Evolutionary conservation across 176 grass and related monocot species (phyloP).

Genomic region (Avena sativa): DNA sequence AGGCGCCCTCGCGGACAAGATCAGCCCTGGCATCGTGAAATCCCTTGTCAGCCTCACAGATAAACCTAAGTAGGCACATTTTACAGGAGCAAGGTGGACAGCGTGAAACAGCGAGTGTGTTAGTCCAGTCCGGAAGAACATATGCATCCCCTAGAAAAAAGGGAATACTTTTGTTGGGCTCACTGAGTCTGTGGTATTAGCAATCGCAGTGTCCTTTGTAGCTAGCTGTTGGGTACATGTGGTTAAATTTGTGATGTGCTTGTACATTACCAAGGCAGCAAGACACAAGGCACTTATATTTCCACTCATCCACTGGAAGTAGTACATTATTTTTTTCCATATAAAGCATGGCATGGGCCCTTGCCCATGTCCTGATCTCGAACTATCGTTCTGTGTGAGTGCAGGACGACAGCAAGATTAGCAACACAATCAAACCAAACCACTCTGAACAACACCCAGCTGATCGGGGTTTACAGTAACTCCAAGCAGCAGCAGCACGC

Average conservation of each 20-base stretch:
- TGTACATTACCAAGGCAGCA: background rate
- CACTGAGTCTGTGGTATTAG: background rate
- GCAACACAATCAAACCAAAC: background rate
- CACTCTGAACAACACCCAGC: background rate
- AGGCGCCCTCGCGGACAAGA: slow-evolving; percentile 74
- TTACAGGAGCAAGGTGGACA: background rate
- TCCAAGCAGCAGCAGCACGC: background rate
- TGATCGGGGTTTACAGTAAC: background rate
- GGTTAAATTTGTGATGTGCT: background rate
- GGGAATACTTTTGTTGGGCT: background rate
- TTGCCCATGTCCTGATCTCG: background rate
- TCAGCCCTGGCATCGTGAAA: slow-evolving; percentile 66
- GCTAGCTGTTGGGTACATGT: background rate
- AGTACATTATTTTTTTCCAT: background rate
- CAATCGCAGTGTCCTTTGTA: background rate
- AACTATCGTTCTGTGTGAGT: background rate
- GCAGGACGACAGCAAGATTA: background rate
- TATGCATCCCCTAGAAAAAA: background rate
- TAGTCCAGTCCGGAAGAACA: background rate
- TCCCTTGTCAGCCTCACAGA: slow-evolving; percentile 75
- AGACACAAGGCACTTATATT: background rate
- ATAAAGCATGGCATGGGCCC: background rate
- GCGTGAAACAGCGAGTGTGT: background rate
- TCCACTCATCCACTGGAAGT: background rate
- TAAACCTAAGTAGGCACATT: slow-evolving; percentile 51